Percentiles rank a stretch among this genome's conserved stretches.
These are phyloP conservation scores for Xylaria sp. DNA, from an alignment of 2,329 filamentous ascomycete species.

Conservation along the genomic window DNA sequence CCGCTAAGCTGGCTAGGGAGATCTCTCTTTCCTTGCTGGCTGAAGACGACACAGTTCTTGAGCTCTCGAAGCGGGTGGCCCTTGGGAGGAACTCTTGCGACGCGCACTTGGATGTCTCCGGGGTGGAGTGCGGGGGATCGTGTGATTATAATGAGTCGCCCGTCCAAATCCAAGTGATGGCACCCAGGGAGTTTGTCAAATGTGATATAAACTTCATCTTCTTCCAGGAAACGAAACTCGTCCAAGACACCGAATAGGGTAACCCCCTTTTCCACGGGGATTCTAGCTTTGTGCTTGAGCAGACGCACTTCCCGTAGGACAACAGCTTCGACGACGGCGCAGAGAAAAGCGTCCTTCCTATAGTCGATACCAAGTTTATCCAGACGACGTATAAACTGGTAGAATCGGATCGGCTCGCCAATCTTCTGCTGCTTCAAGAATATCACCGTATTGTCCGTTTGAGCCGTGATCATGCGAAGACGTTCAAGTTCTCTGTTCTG, in stretches of 20 bases:
- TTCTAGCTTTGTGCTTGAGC: slow-evolving; percentile 78
- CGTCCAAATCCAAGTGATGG: slow-evolving; percentile 37
- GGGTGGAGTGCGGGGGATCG: slow-evolving; percentile 82
- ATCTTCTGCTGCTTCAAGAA: slow-evolving; percentile 67
- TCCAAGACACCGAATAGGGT: slow-evolving; percentile 85
- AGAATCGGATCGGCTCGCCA: slow-evolving; percentile 62
- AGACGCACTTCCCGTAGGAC: slow-evolving; percentile 72
- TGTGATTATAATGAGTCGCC: slow-evolving; percentile 64
- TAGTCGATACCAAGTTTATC: slow-evolving; percentile 65
- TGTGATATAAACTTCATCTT: slow-evolving; percentile 70
- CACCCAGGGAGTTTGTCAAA: slow-evolving; percentile 46
- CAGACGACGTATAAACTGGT: slow-evolving; percentile 64
- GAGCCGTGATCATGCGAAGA: slow-evolving; percentile 62
- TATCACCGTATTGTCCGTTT: slow-evolving; percentile 61
- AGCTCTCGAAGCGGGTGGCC: slow-evolving; percentile 64
- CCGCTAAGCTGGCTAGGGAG: slow-evolving; percentile 78
- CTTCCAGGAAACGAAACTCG: slow-evolving; percentile 69
- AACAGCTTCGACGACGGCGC: slow-evolving; percentile 69
- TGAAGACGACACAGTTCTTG: slow-evolving; percentile 79
- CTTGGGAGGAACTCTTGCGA: slow-evolving; percentile 61
- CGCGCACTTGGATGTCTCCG: slow-evolving; percentile 73
- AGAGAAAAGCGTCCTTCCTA: slow-evolving; percentile 68
- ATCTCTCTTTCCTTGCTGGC: slow-evolving; percentile 69
- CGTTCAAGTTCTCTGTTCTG: slow-evolving; percentile 65
- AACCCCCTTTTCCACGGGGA: slow-evolving; percentile 69